Percentiles rank a stretch among this genome's conserved stretches.
These are phyloP conservation scores for Carex arenaria DNA, from an alignment of 202 grass and related monocot species.

Conservation along the genomic window DNA sequence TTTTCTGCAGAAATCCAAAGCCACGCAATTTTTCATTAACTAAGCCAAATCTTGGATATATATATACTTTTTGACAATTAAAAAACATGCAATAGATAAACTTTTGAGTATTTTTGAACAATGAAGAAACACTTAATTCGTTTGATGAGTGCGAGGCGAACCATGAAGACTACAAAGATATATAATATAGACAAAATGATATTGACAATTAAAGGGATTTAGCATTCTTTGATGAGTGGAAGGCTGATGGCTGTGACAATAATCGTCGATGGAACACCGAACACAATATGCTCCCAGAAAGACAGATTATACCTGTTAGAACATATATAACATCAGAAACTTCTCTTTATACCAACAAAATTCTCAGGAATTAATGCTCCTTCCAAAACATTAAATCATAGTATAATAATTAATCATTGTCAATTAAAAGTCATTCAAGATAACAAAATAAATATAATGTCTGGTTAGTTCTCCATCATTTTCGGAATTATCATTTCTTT, in stretches of 20 bases:
- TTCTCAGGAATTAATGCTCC: background rate
- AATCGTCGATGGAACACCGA: constrained; percentile 70
- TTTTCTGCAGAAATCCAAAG: too few species aligned
- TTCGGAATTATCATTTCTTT: background rate
- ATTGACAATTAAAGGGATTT: background rate
- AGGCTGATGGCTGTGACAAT: constrained; percentile 75
- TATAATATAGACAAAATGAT: too few species aligned
- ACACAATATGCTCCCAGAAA: constrained; percentile 63
- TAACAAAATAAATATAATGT: too few species aligned
- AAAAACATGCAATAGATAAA: too few species aligned
- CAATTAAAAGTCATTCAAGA: background rate
- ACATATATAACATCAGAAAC: background rate
- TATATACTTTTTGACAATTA: too few species aligned
- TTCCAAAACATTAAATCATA: too few species aligned
- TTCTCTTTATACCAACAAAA: background rate
- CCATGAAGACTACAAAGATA: too few species aligned
- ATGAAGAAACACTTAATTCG: too few species aligned
- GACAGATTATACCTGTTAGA: constrained; percentile 46
- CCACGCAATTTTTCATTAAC: too few species aligned
- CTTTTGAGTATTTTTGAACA: too few species aligned
- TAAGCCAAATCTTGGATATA: too few species aligned
- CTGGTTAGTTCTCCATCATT: background rate
- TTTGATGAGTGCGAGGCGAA: too few species aligned
- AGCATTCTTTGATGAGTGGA: constrained; percentile 39
- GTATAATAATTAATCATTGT: background rate